Percentiles rank a stretch among this genome's conserved stretches.
Conservation (phyloP, 2,329 filamentous ascomycete species). For the Phaeoacremonium minimum region DNA sequence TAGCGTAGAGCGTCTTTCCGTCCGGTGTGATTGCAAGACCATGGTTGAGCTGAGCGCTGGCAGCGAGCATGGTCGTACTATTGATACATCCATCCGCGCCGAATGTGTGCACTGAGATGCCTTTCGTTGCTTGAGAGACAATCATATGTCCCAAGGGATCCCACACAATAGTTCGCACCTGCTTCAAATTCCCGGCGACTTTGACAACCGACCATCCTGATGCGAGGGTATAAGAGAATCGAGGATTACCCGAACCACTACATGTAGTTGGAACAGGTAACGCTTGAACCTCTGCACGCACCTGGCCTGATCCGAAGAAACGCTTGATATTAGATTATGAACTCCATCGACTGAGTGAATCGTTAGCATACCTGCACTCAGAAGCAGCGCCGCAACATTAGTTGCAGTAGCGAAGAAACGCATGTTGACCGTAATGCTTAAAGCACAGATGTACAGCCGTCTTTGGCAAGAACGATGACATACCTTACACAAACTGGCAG, state of each 20-base stretch:
- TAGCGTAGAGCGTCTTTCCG: constrained; percentile 14
- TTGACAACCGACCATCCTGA: constrained; percentile 32
- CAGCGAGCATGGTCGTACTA: constrained; percentile 28
- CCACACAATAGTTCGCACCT: constrained; percentile 28
- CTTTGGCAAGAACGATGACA: neutral
- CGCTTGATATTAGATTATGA: neutral
- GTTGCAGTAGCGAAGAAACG: neutral
- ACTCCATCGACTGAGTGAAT: neutral
- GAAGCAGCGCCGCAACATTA: neutral
- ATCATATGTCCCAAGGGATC: constrained; percentile 31
- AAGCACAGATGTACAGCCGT: neutral
- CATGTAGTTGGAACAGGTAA: constrained; percentile 27
- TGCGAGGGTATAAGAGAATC: constrained; percentile 25
- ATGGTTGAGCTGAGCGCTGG: constrained; percentile 30
- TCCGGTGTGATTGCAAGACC: constrained; percentile 18
- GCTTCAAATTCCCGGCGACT: constrained; percentile 28
- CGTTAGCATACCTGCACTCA: neutral
- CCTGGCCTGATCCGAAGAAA: neutral
- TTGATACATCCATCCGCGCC: constrained; percentile 33
- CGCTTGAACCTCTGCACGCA: constrained; percentile 3
- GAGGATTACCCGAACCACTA: constrained; percentile 23
- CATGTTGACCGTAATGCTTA: neutral
- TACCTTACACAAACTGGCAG: neutral
- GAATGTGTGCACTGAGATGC: constrained; percentile 33
- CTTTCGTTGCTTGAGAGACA: constrained; percentile 27